These are phyloP conservation scores for Aspergillus asperescens DNA, from an alignment of 495 filamentous ascomycete genomes.

Conservation along the genomic window DNA sequence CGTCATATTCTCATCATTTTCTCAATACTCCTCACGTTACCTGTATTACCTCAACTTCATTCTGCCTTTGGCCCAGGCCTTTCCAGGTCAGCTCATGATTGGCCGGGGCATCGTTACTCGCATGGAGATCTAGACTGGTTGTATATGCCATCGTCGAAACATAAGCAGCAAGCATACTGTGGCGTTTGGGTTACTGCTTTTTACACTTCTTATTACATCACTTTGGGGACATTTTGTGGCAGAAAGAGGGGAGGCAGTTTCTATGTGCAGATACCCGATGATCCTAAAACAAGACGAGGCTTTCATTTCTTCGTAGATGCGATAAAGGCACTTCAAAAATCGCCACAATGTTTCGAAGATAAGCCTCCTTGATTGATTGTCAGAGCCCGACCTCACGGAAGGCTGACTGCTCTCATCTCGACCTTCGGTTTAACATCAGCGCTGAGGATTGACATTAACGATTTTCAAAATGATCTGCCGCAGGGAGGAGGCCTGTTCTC, in stretches of 20 bases:
- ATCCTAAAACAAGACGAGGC: background rate
- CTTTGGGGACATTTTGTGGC: background rate
- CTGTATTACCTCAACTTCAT: background rate
- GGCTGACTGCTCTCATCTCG: background rate
- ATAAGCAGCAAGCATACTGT: slow-evolving; percentile 1
- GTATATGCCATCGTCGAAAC: background rate
- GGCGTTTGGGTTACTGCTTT: background rate
- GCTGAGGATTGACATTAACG: too few species aligned
- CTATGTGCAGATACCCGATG: slow-evolving; percentile 7
- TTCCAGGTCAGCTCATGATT: background rate
- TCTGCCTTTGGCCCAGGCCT: background rate
- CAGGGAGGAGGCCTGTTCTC: slow-evolving; percentile 1
- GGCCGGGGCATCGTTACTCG: background rate
- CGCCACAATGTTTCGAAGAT: background rate
- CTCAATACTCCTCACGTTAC: background rate
- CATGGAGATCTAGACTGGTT: background rate
- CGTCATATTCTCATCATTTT: background rate
- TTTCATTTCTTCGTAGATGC: background rate
- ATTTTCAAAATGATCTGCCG: background rate
- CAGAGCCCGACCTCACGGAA: background rate
- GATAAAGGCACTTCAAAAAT: background rate
- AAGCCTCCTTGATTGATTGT: too few species aligned
- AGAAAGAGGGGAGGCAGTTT: background rate
- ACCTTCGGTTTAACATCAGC: too few species aligned
- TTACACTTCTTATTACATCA: background rate